These are phyloP conservation scores for Vigna hirtella DNA, from an alignment of 306 rosid genomes.

Conservation along the genomic window DNA sequence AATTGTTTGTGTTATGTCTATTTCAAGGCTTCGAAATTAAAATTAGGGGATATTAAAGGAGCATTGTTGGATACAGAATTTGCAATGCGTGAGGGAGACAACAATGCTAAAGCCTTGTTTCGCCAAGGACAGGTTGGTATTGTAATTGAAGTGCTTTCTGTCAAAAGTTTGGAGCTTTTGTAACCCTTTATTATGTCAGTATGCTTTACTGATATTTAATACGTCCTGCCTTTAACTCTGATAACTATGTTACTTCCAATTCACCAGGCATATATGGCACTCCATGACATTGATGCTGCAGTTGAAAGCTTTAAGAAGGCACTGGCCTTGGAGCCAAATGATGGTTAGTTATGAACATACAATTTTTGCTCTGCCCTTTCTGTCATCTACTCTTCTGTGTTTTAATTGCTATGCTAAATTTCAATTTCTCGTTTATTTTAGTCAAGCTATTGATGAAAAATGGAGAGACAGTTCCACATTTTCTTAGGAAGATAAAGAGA, in stretches of 20 bases:
- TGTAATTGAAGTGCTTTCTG: conserved; percentile 14
- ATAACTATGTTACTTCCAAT: conserved; percentile 36
- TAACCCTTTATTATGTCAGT: conserved; percentile 26
- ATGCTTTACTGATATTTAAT: conserved; percentile 22
- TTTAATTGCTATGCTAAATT: no score
- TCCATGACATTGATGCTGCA: conserved; percentile 85
- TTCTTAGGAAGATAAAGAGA: background rate
- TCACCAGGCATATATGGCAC: conserved; percentile 79
- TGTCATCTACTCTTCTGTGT: background rate
- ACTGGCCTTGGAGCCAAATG: conserved; percentile 81
- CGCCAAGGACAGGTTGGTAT: conserved; percentile 97
- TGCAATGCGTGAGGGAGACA: conserved; percentile 89
- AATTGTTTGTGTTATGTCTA: conserved; percentile 8
- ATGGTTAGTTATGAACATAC: conserved; percentile 60
- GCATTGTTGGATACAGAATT: conserved; percentile 91
- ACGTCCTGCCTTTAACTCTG: conserved; percentile 29
- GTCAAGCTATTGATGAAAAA: background rate
- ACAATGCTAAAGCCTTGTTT: conserved; percentile 92
- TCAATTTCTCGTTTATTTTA: background rate
- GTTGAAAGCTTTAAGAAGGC: conserved; percentile 87
- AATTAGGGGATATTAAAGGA: conserved; percentile 88
- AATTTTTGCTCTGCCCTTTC: conserved; percentile 20
- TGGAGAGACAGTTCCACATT: conserved; percentile 4
- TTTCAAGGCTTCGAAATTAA: conserved; percentile 87
- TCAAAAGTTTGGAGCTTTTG: conserved; percentile 1